Base-by-base conservation (phyloP, 257 asterid species). In the Nicotiana tomentosiformis region DNA sequence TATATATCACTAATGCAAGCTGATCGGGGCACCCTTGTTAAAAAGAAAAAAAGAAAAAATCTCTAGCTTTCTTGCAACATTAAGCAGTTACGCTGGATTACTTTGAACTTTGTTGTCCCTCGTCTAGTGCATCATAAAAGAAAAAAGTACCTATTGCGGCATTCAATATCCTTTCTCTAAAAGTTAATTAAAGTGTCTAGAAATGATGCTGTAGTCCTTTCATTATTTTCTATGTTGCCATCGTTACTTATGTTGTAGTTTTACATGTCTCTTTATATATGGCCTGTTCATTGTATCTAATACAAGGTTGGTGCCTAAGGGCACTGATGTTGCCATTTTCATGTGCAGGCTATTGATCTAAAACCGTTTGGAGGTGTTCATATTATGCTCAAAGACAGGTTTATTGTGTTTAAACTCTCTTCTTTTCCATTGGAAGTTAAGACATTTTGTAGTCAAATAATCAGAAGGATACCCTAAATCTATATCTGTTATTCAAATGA, bases 331-430 rank as follows among this genome's bases (percentile, higher is more conserved):
- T 82, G 65, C 66, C 78, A 80, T 78, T 81, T 68, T 10, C 46
- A 79, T 64, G 66, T 89, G 89, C 95, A 95, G 99, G 99, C 96
- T 65, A 83, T 96, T 51, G 94, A 88, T 85, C 92, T 95, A 81
- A 88, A 89, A 68, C 95, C 98, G 26, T 90, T 92, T 88, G 97
- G 96, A 77, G 97, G 97, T 26, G 78, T 89, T 78, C 97, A 96
- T 85, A 81, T 88, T 20, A 84, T 88, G 37, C 89, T 91, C 89
- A 94, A 87, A 90, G 86, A 87, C 85, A 96, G 98, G 99, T 94
- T 77, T 85, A 89, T 83, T 53, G 39, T 78, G 72, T 68, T 82
- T 79, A 49, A 51, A 80, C 30, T 82, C 29, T 76, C 67, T 77
- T 62, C 67, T 15, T 46, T 15, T 51, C 26, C 0, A 3, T 76